Evolutionary conservation across 31 red algal species (phyloP).

Genomic region (Bonnemaisonia californica): DNA sequence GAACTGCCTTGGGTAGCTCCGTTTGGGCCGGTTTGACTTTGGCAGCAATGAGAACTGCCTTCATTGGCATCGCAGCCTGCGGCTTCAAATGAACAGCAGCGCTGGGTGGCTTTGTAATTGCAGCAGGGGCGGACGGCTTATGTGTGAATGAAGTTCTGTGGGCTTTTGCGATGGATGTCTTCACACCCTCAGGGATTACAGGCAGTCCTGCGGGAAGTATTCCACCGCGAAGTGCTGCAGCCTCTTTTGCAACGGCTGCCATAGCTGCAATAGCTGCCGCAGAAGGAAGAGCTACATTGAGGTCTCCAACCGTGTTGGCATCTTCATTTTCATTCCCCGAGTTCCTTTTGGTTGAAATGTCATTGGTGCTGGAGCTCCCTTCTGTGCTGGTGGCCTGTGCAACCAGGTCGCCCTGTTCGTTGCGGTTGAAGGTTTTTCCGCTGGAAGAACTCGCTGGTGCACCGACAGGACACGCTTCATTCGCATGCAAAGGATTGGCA

Average conservation of each 20-base stretch:
- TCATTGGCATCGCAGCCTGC: too few species aligned
- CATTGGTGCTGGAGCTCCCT: conserved; percentile 24
- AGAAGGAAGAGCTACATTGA: too few species aligned
- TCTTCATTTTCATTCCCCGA: too few species aligned
- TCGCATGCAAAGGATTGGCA: not conserved
- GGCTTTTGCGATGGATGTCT: too few species aligned
- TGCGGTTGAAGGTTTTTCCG: conserved; percentile 16
- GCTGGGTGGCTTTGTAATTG: too few species aligned
- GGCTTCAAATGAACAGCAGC: too few species aligned
- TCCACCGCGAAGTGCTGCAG: conserved; percentile 2
- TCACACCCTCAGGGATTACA: too few species aligned
- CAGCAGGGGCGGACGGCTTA: too few species aligned
- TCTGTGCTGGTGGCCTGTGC: not conserved
- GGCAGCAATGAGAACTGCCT: not conserved
- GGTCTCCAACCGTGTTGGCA: too few species aligned
- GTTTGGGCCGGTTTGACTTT: not conserved
- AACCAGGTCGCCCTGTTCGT: not conserved
- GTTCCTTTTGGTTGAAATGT: too few species aligned
- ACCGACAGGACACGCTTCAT: not conserved
- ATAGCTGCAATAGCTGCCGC: not conserved
- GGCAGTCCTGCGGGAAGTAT: not conserved
- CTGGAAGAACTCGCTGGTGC: conserved; percentile 25
- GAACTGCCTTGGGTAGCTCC: too few species aligned
- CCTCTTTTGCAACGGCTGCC: not conserved
- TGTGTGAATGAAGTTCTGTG: too few species aligned